Evolutionary conservation across 139 green algal species (phyloP), one percentile per base, ranked within the genome.

Genomic region (Coelastrella sp.): DNA sequence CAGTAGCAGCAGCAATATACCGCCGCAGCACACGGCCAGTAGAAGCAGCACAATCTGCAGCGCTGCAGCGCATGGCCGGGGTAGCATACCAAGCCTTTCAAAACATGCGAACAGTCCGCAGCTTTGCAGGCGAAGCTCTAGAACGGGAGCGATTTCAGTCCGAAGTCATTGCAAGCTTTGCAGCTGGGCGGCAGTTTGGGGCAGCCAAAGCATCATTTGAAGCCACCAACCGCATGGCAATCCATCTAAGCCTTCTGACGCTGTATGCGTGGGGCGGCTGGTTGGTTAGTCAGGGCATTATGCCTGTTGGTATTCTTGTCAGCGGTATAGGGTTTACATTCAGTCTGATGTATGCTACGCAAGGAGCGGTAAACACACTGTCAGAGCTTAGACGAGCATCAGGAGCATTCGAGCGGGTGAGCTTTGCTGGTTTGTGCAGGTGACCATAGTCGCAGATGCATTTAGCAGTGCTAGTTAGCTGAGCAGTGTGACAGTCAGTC

Each of bases 281-380:
- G 78, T 93, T 99, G 13, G 95, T 99, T 20, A 89, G 90, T 54
- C 54, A 89, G 1, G 93, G 93, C 4, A 90, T 96, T 14, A 96
- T 99, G 92, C 95, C 96, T 3, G 78, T 98, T 61, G 81, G 96
- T 0, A 92, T 96, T 54, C 95, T 99, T 87, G 93, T 99, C 22
- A 94, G 92, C 17, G 96, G 96, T 90, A 98, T 99, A 60, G 97
- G 97, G 80, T 99, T 98, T 94, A 98, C 97, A 60, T 99, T 98
- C 89, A 95, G 87, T 17, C 92, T 99, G 11, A 95, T 97, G 58
- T 99, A 98, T 90, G 97, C 97, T 23, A 97, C 96, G 0, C 97
- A 95, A 94, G 97, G 97, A n/a, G 86, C 93, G 5, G 94, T 97
- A 66, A 96, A 97, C 93, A 97, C 95, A 58, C 93, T 97, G 65